A percentile compares a stretch with the other conserved stretches of the same genome.
These are phyloP conservation scores for Apostasia ramifera DNA, from an alignment of 106 monocot genomes.

Conservation along the genomic window DNA sequence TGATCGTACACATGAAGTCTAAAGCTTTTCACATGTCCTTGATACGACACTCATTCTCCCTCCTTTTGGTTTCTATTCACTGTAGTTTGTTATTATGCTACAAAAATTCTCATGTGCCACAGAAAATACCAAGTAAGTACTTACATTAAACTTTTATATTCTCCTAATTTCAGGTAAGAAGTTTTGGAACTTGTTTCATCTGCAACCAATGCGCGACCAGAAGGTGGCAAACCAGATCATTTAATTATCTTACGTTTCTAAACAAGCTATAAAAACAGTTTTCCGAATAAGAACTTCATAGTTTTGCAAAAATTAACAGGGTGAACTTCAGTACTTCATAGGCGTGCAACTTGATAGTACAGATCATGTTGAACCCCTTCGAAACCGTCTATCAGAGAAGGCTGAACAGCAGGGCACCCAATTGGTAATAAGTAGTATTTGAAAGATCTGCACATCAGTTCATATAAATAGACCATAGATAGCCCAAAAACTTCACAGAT, in stretches of 20 bases:
- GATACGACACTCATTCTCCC: not conserved
- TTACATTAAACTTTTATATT: not conserved
- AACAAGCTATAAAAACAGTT: not conserved
- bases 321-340: slow-evolving; percentile 85
- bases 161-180: slow-evolving; percentile 53
- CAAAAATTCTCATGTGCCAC: not conserved
- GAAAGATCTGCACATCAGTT: too few species aligned
- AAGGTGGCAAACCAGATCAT: slow-evolving; percentile 30
- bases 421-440: slow-evolving; percentile 21
- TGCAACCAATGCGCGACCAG: slow-evolving; percentile 84
- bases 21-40: too few species aligned
- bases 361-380: slow-evolving; percentile 71
- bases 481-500: too few species aligned
- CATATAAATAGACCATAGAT: too few species aligned
- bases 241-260: not conserved
- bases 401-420: slow-evolving; percentile 33
- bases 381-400: slow-evolving; percentile 55
- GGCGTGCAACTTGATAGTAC: slow-evolving; percentile 90
- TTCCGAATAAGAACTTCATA: not conserved
- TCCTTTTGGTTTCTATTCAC: not conserved
- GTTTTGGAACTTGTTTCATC: slow-evolving; percentile 87
- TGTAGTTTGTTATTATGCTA: not conserved
- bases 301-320: slow-evolving; percentile 23
- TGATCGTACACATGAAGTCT: too few species aligned
- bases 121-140: too few species aligned